Evolutionary conservation across 139 green algal species (phyloP).

Genomic region (Pleodorina starrii): DNA sequence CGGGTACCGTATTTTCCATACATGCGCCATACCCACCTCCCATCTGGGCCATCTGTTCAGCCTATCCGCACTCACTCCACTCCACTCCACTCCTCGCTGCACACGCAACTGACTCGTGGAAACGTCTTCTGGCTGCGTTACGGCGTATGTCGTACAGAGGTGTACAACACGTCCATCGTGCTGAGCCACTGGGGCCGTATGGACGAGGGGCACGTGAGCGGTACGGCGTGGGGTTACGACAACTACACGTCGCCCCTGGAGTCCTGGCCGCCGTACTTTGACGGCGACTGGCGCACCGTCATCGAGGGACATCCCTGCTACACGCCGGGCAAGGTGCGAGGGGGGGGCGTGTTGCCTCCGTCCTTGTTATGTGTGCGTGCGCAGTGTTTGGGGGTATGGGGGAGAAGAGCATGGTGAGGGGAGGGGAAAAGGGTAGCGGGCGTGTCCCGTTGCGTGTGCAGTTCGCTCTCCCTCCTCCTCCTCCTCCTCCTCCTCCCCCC

Average conservation of each 20-base stretch:
- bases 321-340: slow-evolving; percentile 31
- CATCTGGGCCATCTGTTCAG: too few species aligned
- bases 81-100: too few species aligned
- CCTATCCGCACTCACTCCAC: too few species aligned
- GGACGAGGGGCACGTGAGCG: slow-evolving; percentile 45
- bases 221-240: slow-evolving; percentile 59
- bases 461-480: too few species aligned
- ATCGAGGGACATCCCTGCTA: slow-evolving; percentile 38
- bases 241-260: slow-evolving; percentile 57
- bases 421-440: background rate
- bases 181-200: slow-evolving; percentile 65
- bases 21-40: too few species aligned
- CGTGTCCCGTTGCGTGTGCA: too few species aligned
- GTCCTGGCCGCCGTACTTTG: background rate
- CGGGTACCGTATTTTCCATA: too few species aligned
- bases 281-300: background rate
- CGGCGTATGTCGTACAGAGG: too few species aligned
- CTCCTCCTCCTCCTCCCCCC: too few species aligned
- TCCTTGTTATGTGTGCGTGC: background rate
- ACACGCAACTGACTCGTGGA: too few species aligned
- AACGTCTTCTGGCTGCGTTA: too few species aligned
- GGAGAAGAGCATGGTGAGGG: background rate
- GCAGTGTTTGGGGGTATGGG: background rate
- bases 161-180: slow-evolving; percentile 64
- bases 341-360: background rate